Evolutionary conservation across 2,329 filamentous ascomycete genomes (phyloP).

Genomic region (Madurella mycetomatis): DNA sequence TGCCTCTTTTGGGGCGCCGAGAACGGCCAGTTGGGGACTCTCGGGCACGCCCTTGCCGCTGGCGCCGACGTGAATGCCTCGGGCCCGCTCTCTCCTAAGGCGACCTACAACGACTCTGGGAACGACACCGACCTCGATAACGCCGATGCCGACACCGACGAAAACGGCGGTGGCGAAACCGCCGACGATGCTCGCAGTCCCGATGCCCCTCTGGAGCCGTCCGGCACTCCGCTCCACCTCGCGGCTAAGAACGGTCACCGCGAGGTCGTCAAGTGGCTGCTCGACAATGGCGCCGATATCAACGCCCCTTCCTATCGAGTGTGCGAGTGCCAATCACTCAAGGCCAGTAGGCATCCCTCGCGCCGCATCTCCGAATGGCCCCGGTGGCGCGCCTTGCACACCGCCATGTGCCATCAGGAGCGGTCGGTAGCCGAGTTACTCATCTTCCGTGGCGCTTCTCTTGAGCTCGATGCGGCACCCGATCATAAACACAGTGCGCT

Average conservation of each 20-base stretch:
- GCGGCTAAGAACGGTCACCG: constrained; percentile 24
- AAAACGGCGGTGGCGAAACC: constrained; percentile 9
- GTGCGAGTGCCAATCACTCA: constrained; percentile 23
- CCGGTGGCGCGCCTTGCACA: constrained; percentile 24
- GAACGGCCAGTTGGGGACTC: constrained; percentile 21
- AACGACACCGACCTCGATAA: constrained; percentile 3
- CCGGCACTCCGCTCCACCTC: constrained; percentile 21
- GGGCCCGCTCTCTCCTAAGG: constrained; percentile 14
- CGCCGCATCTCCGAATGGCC: constrained; percentile 18
- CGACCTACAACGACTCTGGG: neutral
- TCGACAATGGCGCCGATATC: constrained; percentile 45
- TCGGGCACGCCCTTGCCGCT: constrained; percentile 22
- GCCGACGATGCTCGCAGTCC: neutral
- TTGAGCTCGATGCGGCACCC: constrained; percentile 14
- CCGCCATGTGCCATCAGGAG: constrained; percentile 23
- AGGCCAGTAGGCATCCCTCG: constrained; percentile 11
- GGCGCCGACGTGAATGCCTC: constrained; percentile 22
- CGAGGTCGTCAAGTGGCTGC: constrained; percentile 23
- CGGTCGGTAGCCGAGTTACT: constrained; percentile 24
- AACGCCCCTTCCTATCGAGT: constrained; percentile 34
- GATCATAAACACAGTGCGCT: constrained; percentile 21
- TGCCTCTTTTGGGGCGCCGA: constrained; percentile 25
- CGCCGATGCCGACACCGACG: neutral
- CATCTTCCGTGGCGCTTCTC: constrained; percentile 23
- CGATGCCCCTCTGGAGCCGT: constrained; percentile 5